Percentiles rank a stretch among this genome's conserved stretches.
Evolutionary conservation across 192 early-diverging fungal species (phyloP).

Genomic region (Coemansia sp.): DNA sequence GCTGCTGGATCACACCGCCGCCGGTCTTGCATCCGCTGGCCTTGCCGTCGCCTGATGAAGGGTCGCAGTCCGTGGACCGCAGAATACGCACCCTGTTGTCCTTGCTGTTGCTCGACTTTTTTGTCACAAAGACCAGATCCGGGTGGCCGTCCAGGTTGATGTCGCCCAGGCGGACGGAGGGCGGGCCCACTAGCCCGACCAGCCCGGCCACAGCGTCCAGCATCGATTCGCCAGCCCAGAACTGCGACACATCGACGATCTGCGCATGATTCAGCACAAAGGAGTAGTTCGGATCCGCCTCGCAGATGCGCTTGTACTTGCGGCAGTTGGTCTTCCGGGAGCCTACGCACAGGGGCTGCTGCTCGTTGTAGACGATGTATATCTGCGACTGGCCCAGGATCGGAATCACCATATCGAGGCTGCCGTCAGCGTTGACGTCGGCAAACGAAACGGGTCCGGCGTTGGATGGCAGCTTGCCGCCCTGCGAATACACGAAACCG

Average conservation of each 20-base stretch:
- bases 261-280: conserved; percentile 45
- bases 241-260: conserved; percentile 20
- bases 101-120: conserved; percentile 15
- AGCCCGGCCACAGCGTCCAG: conserved; percentile 37
- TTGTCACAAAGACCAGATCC: conserved; percentile 72
- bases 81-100: conserved; percentile 64
- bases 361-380: conserved; percentile 78
- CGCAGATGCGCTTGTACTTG: conserved; percentile 67
- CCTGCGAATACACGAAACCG: conserved; percentile 66
- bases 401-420: conserved; percentile 80
- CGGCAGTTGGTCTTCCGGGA: conserved; percentile 60
- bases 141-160: conserved; percentile 91
- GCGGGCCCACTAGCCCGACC: conserved; percentile 59
- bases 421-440: conserved; percentile 93
- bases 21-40: not conserved
- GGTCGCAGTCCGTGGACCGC: conserved; percentile 63
- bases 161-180: conserved; percentile 68
- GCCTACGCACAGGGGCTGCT: conserved; percentile 73
- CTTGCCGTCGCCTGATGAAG: conserved; percentile 28
- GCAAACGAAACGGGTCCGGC: conserved; percentile 84
- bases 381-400: conserved; percentile 63
- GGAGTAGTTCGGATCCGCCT: conserved; percentile 63
- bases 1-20: conserved; percentile 31
- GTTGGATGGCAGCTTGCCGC: conserved; percentile 61
- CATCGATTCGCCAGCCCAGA: conserved; percentile 56